Conservation (phyloP, 148 eudicot genomes). For the Vaccinium vitisidaea region DNA sequence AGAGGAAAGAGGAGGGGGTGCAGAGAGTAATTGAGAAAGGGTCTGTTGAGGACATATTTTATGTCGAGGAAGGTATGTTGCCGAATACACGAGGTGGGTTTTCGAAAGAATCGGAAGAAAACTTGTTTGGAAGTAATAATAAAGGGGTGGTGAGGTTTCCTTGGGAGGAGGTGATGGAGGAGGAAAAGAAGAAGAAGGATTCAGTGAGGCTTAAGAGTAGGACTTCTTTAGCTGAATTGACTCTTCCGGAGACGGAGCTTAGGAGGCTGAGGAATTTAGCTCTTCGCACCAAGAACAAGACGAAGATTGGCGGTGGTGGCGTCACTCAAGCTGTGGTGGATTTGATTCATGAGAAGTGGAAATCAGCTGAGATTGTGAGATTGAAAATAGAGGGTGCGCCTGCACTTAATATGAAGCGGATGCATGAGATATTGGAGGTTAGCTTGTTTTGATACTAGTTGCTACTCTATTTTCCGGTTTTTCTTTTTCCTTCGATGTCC, state of each 20-base stretch:
- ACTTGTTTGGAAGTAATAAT: conserved; percentile 31
- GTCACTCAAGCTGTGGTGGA: conserved; percentile 70
- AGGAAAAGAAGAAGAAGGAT: conserved; percentile 30
- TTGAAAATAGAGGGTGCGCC: conserved; percentile 85
- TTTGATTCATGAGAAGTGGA: conserved; percentile 76
- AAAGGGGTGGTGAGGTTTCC: conserved; percentile 71
- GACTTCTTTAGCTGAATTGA: conserved; percentile 78
- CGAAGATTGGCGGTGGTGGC: conserved; percentile 68
- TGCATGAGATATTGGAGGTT: conserved; percentile 93
- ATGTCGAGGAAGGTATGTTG: conserved; percentile 83
- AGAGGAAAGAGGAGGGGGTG: conserved; percentile 26
- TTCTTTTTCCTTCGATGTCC: background rate
- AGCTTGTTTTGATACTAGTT: conserved; percentile 19
- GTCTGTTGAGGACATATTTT: conserved; percentile 89
- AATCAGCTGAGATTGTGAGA: conserved; percentile 63
- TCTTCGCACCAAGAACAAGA: conserved; percentile 58
- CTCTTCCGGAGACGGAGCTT: conserved; percentile 76
- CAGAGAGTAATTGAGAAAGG: conserved; percentile 62
- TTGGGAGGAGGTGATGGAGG: conserved; percentile 65
- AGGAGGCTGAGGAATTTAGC: conserved; percentile 65
- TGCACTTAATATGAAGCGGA: conserved; percentile 89
- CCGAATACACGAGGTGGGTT: conserved; percentile 82
- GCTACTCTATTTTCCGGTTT: conserved; percentile 1
- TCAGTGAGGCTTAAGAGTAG: conserved; percentile 61
- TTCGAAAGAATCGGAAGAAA: conserved; percentile 49